Base-by-base conservation (phyloP, 1,139 yeast species). In the Ogataea hybrid region DNA sequence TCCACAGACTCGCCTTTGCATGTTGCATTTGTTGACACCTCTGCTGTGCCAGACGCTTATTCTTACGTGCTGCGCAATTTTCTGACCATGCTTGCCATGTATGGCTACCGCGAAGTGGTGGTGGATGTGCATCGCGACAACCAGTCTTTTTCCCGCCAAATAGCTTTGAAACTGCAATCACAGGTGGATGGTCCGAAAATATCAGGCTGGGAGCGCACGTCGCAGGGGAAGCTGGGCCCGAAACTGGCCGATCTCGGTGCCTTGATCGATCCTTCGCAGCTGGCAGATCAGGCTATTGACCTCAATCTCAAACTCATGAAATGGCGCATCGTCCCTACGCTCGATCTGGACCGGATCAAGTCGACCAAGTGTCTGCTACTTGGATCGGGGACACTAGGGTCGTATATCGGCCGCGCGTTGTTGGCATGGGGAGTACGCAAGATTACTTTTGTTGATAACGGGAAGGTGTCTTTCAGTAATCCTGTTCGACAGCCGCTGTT, bases 401-500 rank as follows among this genome's bases (percentile, higher is more conserved):
- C 95, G 48, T 89, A 90, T 58, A 94, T 92, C 8, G 77, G 95
- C 0, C 69, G 99, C 44, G 83, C 86, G 0, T 65, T 92, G 30
- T 63, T 92, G 62, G 97, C 95, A 0, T 92, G 98, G 98, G 98
- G 98, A 2, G 90, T 89, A 0, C 68, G 85, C 28, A 70, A 77
- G 29, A 82, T 92, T 22, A 84, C 97, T 0, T 81, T 92, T 64
- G 94, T 92, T 2, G 99, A 92, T 62, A 88, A 77, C 59, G 96
- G 97, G 2, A 67, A 75, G 22, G 87, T 94, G 0, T 88, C 97
- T 2, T 88, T 81, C 61, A 87, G 96, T 7, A 92, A 92, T 56
- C 98, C 98, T 0, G 98, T 92, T 0, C 71, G 99, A 41, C 99
- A 92, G n/a, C n/a, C n/a, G n/a, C n/a, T n/a, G n/a, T n/a, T n/a